These are phyloP conservation scores for Trypethelium eluteriae DNA, from an alignment of 495 filamentous ascomycete species.

Conservation along the genomic window DNA sequence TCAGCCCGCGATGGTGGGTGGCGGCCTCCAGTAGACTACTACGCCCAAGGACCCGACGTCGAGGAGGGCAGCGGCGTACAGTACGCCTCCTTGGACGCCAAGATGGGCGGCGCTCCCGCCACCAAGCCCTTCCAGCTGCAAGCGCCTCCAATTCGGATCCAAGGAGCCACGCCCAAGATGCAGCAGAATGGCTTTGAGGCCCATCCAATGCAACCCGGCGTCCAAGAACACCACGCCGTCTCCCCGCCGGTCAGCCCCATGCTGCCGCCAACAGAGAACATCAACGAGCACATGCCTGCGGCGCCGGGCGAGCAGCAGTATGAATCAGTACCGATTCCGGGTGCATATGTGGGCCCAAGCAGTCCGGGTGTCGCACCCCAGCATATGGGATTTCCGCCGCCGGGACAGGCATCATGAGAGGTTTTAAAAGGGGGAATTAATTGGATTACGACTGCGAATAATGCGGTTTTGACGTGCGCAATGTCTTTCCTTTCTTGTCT, in stretches of 20 bases:
- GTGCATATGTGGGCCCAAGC: conserved; percentile 43
- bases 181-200: conserved; percentile 49
- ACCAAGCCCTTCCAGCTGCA: conserved; percentile 74
- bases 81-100: conserved; percentile 46
- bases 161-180: conserved; percentile 63
- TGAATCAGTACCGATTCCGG: conserved; percentile 60
- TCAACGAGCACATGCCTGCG: conserved; percentile 41
- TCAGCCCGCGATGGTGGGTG: conserved; percentile 37
- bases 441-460: background rate
- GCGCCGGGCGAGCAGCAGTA: conserved; percentile 59
- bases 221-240: conserved; percentile 13
- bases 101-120: conserved; percentile 37
- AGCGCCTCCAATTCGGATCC: conserved; percentile 68
- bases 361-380: conserved; percentile 16
- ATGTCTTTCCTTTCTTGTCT: conserved; percentile 8
- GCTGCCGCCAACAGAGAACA: conserved; percentile 23
- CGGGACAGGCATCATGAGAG: background rate
- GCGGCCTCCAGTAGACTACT: conserved; percentile 31
- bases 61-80: conserved; percentile 51
- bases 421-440: background rate
- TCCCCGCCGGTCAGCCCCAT: conserved; percentile 26
- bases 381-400: conserved; percentile 10
- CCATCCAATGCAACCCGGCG: conserved; percentile 2
- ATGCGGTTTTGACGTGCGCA: background rate
- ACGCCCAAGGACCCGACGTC: conserved; percentile 21